These are phyloP conservation scores for Pseudogymnoascus sp. DNA, from an alignment of 2,329 filamentous ascomycete species.

Conservation along the genomic window DNA sequence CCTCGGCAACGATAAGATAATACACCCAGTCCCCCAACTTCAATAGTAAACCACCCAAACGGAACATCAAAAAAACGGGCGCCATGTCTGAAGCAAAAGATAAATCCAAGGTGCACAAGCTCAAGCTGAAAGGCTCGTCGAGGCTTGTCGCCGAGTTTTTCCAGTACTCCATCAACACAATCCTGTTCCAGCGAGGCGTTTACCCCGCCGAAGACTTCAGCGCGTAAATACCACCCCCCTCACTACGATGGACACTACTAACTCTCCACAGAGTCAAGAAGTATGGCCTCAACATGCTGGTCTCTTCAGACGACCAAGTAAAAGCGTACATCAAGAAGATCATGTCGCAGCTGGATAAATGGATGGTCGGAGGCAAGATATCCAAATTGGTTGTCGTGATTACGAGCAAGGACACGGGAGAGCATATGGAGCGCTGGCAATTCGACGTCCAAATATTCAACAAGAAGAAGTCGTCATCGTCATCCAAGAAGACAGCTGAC, in stretches of 20 bases:
- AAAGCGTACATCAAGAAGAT: constrained; percentile 99
- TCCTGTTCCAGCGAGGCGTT: constrained; percentile 81
- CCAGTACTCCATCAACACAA: constrained; percentile 97
- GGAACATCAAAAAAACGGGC: not conserved
- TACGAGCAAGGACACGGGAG: constrained; percentile 92
- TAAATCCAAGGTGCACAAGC: constrained; percentile 89
- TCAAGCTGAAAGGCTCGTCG: constrained; percentile 75
- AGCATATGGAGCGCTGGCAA: constrained; percentile 95
- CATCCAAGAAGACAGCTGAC: constrained; percentile 44
- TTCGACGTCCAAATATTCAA: constrained; percentile 69
- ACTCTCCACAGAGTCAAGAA: constrained; percentile 68
- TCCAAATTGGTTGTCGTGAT: constrained; percentile 95
- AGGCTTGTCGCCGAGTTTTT: constrained; percentile 97
- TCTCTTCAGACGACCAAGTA: constrained; percentile 94
- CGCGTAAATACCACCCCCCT: constrained; percentile 48
- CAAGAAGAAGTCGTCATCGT: constrained; percentile 34
- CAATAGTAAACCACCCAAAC: not conserved
- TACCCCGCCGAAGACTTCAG: constrained; percentile 96
- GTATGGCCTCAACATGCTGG: constrained; percentile 80
- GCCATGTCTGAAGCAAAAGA: constrained; percentile 39
- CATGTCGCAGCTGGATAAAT: constrained; percentile 94
- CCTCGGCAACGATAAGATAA: not conserved
- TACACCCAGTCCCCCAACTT: not conserved
- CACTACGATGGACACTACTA: not conserved
- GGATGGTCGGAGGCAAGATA: constrained; percentile 97